phyloP scores from a whole-genome alignment of 441 rosid species.

The Rhodomyrtus psidioides region DNA sequence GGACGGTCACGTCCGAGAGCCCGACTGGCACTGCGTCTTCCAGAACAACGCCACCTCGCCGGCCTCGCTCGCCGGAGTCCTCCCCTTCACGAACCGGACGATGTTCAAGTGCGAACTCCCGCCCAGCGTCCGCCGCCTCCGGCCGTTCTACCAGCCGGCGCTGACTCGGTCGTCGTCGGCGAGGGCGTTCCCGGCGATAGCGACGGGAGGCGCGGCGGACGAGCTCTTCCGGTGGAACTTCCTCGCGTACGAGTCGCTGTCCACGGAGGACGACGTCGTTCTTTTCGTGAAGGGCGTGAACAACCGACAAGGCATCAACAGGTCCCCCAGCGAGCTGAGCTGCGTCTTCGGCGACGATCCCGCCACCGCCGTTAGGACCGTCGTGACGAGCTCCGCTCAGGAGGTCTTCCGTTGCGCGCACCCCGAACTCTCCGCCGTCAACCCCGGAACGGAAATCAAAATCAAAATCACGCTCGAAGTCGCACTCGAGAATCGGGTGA shows the following conservation, averaged over 20 bases:
- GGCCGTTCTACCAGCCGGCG: constrained; percentile 40
- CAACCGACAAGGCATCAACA: constrained; percentile 39
- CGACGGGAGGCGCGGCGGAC: constrained; percentile 3
- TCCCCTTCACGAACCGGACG: constrained; percentile 38
- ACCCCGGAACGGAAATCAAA: not conserved
- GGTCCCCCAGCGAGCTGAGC: constrained; percentile 31
- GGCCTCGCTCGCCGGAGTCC: constrained; percentile 37
- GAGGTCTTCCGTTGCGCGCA: constrained; percentile 69
- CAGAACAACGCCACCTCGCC: constrained; percentile 41
- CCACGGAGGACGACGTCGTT: constrained; percentile 64
- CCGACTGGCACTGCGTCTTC: constrained; percentile 39
- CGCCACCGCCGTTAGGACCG: constrained; percentile 27
- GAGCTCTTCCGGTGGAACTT: constrained; percentile 38
- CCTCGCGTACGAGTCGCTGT: constrained; percentile 63
- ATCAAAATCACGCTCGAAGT: constrained; percentile 48
- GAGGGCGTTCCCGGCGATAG: not conserved
- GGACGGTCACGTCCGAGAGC: not conserved
- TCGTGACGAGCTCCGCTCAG: constrained; percentile 69
- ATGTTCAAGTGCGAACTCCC: constrained; percentile 58
- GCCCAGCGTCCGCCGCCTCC: constrained; percentile 24
- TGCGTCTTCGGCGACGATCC: constrained; percentile 42
- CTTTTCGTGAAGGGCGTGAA: constrained; percentile 68
- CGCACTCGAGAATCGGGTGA: constrained; percentile 2
- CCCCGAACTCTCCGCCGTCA: constrained; percentile 27
- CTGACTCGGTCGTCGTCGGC: constrained; percentile 15